Evolutionary conservation across 768 basidiomycete genomes (phyloP).

Genomic region (Lactifluus subvellereus): DNA sequence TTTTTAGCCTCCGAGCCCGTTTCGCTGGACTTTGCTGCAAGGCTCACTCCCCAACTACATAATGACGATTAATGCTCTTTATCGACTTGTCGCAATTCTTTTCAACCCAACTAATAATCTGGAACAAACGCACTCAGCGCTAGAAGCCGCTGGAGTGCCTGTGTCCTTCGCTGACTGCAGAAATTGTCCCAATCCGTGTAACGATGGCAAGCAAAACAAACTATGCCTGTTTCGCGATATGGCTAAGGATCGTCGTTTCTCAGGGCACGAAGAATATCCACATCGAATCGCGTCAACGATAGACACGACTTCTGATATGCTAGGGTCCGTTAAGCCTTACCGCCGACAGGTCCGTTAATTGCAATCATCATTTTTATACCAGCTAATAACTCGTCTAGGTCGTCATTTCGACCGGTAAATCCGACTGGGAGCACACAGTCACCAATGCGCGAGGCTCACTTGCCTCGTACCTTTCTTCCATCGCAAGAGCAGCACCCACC

Average conservation of each 20-base stretch:
- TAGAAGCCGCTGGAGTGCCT: conserved; percentile 26
- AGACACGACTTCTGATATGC: conserved; percentile 74
- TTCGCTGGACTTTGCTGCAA: no score
- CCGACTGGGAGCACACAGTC: conserved; percentile 83
- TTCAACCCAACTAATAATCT: conserved; percentile 13
- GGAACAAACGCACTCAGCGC: conserved; percentile 19
- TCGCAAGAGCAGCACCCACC: conserved; percentile 23
- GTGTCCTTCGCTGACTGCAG: conserved; percentile 28
- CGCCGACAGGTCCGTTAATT: conserved; percentile 59
- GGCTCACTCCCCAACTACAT: no score
- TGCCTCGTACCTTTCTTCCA: conserved; percentile 47
- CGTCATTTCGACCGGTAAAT: conserved; percentile 83
- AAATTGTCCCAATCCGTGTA: conserved; percentile 31
- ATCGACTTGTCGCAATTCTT: conserved; percentile 16
- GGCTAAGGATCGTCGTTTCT: background rate
- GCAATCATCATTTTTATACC: background rate
- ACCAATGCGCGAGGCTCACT: conserved; percentile 66
- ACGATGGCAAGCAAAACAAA: conserved; percentile 26
- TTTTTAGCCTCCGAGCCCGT: no score
- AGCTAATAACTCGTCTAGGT: conserved; percentile 41
- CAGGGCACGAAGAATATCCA: conserved; percentile 73
- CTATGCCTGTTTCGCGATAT: conserved; percentile 5
- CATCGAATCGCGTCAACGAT: conserved; percentile 52
- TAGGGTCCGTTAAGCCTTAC: conserved; percentile 84
- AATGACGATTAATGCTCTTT: conserved; percentile 18